phyloP scores from a whole-genome alignment of 2,329 filamentous ascomycete genomes.

The Blastomyces percursus region DNA sequence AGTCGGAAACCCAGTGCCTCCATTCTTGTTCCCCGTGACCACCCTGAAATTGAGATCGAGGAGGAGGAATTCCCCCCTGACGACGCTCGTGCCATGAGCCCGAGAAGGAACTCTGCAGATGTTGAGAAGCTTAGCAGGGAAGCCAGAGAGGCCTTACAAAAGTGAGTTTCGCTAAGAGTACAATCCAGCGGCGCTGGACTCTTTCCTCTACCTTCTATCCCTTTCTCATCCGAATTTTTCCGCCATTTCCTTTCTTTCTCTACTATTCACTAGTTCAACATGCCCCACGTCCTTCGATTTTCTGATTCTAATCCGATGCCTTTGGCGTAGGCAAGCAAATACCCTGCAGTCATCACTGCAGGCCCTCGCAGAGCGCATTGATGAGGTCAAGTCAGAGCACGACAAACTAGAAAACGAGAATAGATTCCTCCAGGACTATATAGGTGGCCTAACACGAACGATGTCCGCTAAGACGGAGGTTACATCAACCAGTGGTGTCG shows the following conservation, averaged over 20 bases:
- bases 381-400: constrained; percentile 86
- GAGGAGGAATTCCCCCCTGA: constrained; percentile 71
- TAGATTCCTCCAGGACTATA: constrained; percentile 95
- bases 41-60: constrained; percentile 58
- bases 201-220: neutral
- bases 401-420: constrained; percentile 96
- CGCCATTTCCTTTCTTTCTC: neutral
- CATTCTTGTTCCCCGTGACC: constrained; percentile 70
- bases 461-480: constrained; percentile 47
- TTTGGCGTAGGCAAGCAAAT: constrained; percentile 62
- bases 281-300: neutral
- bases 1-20: constrained; percentile 71
- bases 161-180: constrained; percentile 37
- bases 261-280: neutral
- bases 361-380: constrained; percentile 84
- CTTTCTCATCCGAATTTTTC: neutral
- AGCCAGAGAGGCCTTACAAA: constrained; percentile 55
- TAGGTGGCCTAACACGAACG: constrained; percentile 83
- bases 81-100: constrained; percentile 91
- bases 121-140: constrained; percentile 77
- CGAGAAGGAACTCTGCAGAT: constrained; percentile 78
- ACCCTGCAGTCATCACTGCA: constrained; percentile 79
- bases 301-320: neutral
- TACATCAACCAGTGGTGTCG: constrained; percentile 38
- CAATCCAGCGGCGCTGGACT: neutral